Conservation (phyloP, 306 rosid genomes). For the Mimosa bimucronata region DNA sequence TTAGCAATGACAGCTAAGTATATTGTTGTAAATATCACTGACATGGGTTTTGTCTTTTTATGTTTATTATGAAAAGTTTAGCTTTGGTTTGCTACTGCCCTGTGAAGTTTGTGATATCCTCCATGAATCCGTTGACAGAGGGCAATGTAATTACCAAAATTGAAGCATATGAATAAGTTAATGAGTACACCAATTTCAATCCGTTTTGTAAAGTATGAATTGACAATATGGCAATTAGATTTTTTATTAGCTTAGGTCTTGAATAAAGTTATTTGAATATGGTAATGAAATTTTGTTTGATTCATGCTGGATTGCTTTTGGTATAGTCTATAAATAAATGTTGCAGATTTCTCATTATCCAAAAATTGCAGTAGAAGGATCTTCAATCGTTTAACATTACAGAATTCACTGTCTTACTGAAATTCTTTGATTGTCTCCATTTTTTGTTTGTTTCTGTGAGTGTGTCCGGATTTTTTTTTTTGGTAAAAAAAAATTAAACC, state of each 20-base stretch:
- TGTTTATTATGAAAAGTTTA: neutral
- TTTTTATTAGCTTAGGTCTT: conserved; percentile 2
- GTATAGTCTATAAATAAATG: neutral
- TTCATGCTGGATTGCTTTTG: conserved; percentile 16
- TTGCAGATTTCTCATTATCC: conserved; percentile 16
- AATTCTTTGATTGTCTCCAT: conserved; percentile 14
- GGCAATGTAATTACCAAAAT: conserved; percentile 6
- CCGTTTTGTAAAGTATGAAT: neutral
- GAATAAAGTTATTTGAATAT: conserved; percentile 3
- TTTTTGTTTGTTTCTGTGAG: neutral
- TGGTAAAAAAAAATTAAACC: neutral
- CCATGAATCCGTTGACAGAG: neutral
- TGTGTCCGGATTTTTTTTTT: neutral
- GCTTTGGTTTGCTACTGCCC: conserved; percentile 24
- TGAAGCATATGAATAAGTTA: conserved; percentile 9
- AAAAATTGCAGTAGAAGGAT: conserved; percentile 14
- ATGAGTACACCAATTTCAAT: neutral
- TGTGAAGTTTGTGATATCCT: conserved; percentile 13
- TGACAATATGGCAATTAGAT: neutral
- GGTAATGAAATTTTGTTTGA: conserved; percentile 15
- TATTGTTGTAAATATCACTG: neutral
- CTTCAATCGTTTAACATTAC: conserved; percentile 2
- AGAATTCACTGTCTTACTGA: neutral
- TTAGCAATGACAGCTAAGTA: neutral
- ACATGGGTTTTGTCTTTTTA: neutral